These are phyloP conservation scores for Ogataea trehalophila DNA, from an alignment of 805 yeast species.

Conservation along the genomic window DNA sequence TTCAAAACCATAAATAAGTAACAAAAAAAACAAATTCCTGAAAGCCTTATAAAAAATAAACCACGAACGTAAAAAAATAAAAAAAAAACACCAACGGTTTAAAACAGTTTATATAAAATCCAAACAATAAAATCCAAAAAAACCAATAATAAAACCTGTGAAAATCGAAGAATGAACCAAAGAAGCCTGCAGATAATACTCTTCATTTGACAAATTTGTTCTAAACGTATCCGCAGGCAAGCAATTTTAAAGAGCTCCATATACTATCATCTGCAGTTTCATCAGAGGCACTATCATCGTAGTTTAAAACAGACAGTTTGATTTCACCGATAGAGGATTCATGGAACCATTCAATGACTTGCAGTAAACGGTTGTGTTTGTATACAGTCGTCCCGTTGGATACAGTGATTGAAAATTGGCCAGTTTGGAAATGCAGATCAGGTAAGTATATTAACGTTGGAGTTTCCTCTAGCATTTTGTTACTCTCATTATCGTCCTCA, in stretches of 20 bases:
- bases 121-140: constrained; percentile 11
- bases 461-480: no score
- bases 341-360: constrained; percentile 71
- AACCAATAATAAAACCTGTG: constrained; percentile 13
- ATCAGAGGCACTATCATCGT: constrained; percentile 2
- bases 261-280: constrained; percentile 2
- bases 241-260: constrained; percentile 25
- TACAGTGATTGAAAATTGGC: constrained; percentile 43
- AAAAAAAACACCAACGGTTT: no score
- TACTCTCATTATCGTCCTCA: background rate
- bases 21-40: no score
- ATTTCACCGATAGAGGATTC: constrained; percentile 25
- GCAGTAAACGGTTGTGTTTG: constrained; percentile 44
- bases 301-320: constrained; percentile 14
- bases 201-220: constrained; percentile 10
- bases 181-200: constrained; percentile 29
- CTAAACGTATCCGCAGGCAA: constrained; percentile 31
- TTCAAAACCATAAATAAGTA: no score
- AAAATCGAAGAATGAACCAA: constrained; percentile 10
- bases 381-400: constrained; percentile 48
- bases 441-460: constrained; percentile 72
- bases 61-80: no score
- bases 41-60: no score
- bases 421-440: constrained; percentile 58
- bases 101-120: constrained; percentile 1